These are phyloP conservation scores for Bonia amplexicaulis DNA, from an alignment of 176 grass and related monocot genomes.

Conservation along the genomic window DNA sequence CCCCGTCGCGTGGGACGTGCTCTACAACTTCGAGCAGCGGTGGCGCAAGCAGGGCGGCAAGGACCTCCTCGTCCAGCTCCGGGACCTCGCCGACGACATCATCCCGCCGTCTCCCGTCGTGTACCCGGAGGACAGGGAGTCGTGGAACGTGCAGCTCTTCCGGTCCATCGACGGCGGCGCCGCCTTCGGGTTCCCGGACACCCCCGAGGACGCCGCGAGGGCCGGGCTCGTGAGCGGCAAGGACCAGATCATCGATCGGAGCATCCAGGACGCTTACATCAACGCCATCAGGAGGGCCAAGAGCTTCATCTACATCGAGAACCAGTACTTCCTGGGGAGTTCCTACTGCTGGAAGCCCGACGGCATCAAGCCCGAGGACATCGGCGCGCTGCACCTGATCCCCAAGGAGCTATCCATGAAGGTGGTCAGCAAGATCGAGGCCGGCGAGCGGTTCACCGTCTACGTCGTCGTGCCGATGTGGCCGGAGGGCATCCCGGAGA, in stretches of 20 bases:
- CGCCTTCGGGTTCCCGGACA: conserved; percentile 67
- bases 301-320: conserved; percentile 83
- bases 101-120: conserved; percentile 49
- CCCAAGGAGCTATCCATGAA: conserved; percentile 93
- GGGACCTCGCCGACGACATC: conserved; percentile 39
- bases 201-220: conserved; percentile 52
- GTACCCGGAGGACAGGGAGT: conserved; percentile 43
- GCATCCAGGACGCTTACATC: conserved; percentile 87
- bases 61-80: conserved; percentile 53
- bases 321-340: conserved; percentile 81
- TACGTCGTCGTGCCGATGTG: conserved; percentile 95
- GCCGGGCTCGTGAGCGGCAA: conserved; percentile 73
- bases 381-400: conserved; percentile 79
- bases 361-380: conserved; percentile 57
- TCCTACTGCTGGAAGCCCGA: conserved; percentile 67
- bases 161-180: conserved; percentile 82
- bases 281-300: conserved; percentile 56
- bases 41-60: conserved; percentile 65
- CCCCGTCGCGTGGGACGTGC: conserved; percentile 72
- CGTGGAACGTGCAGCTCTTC: conserved; percentile 87
- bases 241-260: conserved; percentile 77
- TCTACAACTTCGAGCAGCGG: conserved; percentile 92
- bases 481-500: conserved; percentile 88
- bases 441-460: conserved; percentile 60
- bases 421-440: conserved; percentile 80